These are phyloP conservation scores for Fomitopsis schrenkii DNA, from an alignment of 1,284 basidiomycete genomes.

Conservation along the genomic window DNA sequence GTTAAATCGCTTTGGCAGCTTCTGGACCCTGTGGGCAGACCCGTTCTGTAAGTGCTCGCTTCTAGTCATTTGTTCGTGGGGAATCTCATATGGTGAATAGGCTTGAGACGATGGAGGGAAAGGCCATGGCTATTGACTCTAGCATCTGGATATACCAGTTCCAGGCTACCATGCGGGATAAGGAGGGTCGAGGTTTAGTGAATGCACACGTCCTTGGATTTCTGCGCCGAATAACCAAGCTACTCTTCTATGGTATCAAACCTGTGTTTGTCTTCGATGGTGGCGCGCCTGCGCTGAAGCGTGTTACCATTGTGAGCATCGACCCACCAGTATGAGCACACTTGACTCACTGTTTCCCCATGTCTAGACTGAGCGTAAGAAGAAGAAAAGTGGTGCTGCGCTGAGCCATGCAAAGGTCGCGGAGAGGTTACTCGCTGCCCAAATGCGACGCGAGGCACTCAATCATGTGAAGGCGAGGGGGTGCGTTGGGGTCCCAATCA, in stretches of 20 bases:
- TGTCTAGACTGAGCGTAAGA: slow-evolving; percentile 74
- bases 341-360: neutral
- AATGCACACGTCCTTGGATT: slow-evolving; percentile 98
- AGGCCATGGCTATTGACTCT: slow-evolving; percentile 93
- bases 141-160: slow-evolving; percentile 99
- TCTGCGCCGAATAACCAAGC: slow-evolving; percentile 87
- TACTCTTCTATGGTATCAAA: slow-evolving; percentile 95
- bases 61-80: too few relatives aligned
- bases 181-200: slow-evolving; percentile 85
- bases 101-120: slow-evolving; percentile 89
- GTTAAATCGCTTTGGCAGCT: slow-evolving; percentile 94
- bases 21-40: slow-evolving; percentile 85
- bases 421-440: slow-evolving; percentile 90
- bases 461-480: slow-evolving; percentile 54
- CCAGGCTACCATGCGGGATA: slow-evolving; percentile 98
- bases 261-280: slow-evolving; percentile 98
- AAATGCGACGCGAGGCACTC: slow-evolving; percentile 89
- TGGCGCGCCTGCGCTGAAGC: slow-evolving; percentile 86
- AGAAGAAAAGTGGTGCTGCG: slow-evolving; percentile 85
- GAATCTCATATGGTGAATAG: slow-evolving; percentile 33
- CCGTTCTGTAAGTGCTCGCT: slow-evolving; percentile 65
- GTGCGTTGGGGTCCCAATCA: slow-evolving; percentile 6
- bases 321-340: neutral
- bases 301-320: slow-evolving; percentile 76
- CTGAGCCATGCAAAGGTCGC: slow-evolving; percentile 82